Percentiles rank a stretch among this genome's conserved stretches.
These are phyloP conservation scores for Catenaria anguillulae DNA, from an alignment of 371 early-diverging fungal species.

Conservation along the genomic window DNA sequence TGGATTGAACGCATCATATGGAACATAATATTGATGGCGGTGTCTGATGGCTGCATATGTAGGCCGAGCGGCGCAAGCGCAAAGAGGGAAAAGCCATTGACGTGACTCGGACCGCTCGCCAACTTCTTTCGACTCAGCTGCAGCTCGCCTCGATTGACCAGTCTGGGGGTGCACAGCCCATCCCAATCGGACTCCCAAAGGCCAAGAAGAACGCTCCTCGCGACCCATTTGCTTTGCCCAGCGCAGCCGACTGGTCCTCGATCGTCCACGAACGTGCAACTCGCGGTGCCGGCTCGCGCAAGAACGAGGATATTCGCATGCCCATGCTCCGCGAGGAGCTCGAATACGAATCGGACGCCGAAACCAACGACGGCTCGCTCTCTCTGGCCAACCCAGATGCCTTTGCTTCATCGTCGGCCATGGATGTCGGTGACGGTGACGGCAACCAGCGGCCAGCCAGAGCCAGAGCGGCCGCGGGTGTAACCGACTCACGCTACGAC, in stretches of 20 bases:
- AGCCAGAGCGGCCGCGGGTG: too few relatives aligned
- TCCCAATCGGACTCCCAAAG: conserved; percentile 13
- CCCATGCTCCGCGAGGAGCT: neutral
- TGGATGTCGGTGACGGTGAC: too few relatives aligned
- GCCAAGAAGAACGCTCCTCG: conserved; percentile 21
- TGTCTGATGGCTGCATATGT: too few relatives aligned
- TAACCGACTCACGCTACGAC: too few relatives aligned
- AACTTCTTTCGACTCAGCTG: conserved; percentile 61
- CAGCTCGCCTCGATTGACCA: conserved; percentile 39
- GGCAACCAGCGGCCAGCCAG: too few relatives aligned
- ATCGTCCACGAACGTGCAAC: conserved; percentile 5
- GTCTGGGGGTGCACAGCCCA: neutral
- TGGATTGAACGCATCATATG: neutral
- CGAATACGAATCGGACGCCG: neutral
- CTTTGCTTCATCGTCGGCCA: too few relatives aligned
- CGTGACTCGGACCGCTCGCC: conserved; percentile 59
- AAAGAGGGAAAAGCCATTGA: conserved; percentile 34
- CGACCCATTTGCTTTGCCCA: conserved; percentile 7
- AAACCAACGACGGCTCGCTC: too few relatives aligned
- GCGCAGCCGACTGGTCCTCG: conserved; percentile 12
- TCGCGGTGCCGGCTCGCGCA: neutral
- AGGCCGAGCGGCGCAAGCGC: conserved; percentile 39
- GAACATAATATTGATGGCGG: too few relatives aligned
- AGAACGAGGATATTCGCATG: neutral
- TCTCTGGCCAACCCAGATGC: too few relatives aligned